Evolutionary conservation across 805 yeast genomes (phyloP), one percentile per base, ranked within the genome.

Genomic region (Naumovozyma dairenensis): DNA sequence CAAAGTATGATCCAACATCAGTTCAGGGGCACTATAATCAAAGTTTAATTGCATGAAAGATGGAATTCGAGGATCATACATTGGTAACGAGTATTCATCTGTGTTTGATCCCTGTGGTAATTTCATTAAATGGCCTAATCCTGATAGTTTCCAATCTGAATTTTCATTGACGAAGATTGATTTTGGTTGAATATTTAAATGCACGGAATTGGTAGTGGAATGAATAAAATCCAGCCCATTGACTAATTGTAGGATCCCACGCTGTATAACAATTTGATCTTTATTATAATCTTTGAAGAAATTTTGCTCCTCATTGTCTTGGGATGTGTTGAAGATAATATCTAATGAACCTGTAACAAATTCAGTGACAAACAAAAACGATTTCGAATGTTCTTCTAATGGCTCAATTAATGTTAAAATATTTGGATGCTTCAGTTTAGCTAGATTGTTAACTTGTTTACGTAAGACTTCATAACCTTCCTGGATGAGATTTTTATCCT

Each of bases 71-170:
- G 86, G 77, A 44, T 85, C 86, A 40, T 72, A 69, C 31, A 79
- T 80, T 48, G 83, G 82, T 29, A 83, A 62, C 43, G 67, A 76
- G 51, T 66, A 81, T 36, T 77, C 84, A 4, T 67, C 68, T 9
- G 72, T 48, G 12, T 69, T 71, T 28, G 56, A 44, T 63, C 82
- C 49, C 64, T 71, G 54, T 61, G 70, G 49, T 61, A 71, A 42
- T 32, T 61, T 62, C 4, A 54, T 41, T 32, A 72, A 59, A 33
- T 71, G 65, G 0, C 66, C 77, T 38, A 92, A 68, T 0, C 96
- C 96, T 5, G 81, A 71, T 2, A 92, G 54, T 55, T 89, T 92
- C 97, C 98, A 92, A 59, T 92, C 97, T 4, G 93, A 87, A 44
- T 77, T 80, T 25, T 75, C 80, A 44, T 81, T 87, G 14, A 89